A percentile compares a stretch with the other conserved stretches of the same genome.
These are phyloP conservation scores for Striga asiatica DNA, from an alignment of 257 asterid genomes.

Conservation along the genomic window DNA sequence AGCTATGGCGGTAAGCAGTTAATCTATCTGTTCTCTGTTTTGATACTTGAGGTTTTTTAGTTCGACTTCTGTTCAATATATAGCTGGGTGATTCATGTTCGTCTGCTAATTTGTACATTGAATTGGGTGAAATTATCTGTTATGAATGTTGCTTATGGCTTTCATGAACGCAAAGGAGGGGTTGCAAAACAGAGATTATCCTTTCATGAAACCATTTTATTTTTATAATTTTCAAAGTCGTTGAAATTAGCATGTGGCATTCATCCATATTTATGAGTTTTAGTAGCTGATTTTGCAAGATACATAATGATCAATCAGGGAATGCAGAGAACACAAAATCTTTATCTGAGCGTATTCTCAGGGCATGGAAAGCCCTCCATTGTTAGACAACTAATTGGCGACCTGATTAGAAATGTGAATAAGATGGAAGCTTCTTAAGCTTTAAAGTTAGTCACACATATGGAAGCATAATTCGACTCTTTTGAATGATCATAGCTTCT, in stretches of 20 bases:
- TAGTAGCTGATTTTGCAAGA: too few relatives aligned
- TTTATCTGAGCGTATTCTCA: conserved; percentile 1
- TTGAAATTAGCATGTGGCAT: too few relatives aligned
- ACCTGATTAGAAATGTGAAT: background rate
- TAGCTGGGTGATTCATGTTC: background rate
- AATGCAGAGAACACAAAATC: background rate
- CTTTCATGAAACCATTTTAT: too few relatives aligned
- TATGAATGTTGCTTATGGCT: too few relatives aligned
- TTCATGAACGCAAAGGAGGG: too few relatives aligned
- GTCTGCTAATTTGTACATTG: background rate
- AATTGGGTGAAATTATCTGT: too few relatives aligned
- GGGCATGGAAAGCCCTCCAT: background rate
- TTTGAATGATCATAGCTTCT: background rate
- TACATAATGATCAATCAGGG: background rate
- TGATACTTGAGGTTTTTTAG: background rate
- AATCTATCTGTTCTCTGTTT: background rate
- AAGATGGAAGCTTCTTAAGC: background rate
- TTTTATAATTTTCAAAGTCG: too few relatives aligned
- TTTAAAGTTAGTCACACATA: background rate
- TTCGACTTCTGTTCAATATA: background rate
- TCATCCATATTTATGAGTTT: too few relatives aligned
- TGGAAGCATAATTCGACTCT: background rate
- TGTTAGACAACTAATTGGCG: background rate
- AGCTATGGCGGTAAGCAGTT: conserved; percentile 79
- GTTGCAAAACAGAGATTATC: too few relatives aligned